Conservation (phyloP, 305 asterid species). For the Fraxinus ornus region DNA sequence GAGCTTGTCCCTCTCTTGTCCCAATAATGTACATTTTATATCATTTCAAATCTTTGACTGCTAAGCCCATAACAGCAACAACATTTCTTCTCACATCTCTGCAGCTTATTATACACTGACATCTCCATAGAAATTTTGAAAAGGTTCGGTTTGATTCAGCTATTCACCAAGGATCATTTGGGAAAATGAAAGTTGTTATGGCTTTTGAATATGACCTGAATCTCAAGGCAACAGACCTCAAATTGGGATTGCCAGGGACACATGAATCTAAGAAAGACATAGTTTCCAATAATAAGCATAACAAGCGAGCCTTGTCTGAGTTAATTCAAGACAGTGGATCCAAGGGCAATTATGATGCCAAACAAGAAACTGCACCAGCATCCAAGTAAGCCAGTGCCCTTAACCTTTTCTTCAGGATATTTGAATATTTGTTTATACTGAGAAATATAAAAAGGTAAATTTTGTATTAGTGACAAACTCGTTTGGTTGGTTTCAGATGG, state of each 20-base stretch:
- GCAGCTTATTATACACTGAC: no score
- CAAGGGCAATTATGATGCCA: slow-evolving; percentile 27
- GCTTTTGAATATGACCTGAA: neutral
- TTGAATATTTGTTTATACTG: neutral
- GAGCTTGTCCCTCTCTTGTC: slow-evolving; percentile 70
- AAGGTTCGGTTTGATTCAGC: no score
- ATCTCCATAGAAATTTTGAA: no score
- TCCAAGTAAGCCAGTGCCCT: slow-evolving; percentile 54
- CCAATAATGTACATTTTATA: slow-evolving; percentile 24
- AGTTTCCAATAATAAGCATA: slow-evolving; percentile 4
- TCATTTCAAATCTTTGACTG: no score
- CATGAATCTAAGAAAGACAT: slow-evolving; percentile 12
- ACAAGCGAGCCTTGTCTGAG: slow-evolving; percentile 20
- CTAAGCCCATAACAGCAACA: no score
- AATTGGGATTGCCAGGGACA: slow-evolving; percentile 25
- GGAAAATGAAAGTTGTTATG: neutral
- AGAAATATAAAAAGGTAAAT: neutral
- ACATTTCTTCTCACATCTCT: no score
- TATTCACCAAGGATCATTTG: neutral
- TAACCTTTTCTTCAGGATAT: neutral
- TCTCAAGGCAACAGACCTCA: slow-evolving; percentile 29
- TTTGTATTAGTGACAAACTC: neutral
- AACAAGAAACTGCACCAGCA: slow-evolving; percentile 50
- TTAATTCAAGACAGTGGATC: slow-evolving; percentile 29
- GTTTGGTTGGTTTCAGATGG: neutral